Percentiles rank a stretch among this genome's conserved stretches.
phyloP scores from a whole-genome alignment of 2,329 filamentous ascomycete species.

The Claviceps fusiformis region DNA sequence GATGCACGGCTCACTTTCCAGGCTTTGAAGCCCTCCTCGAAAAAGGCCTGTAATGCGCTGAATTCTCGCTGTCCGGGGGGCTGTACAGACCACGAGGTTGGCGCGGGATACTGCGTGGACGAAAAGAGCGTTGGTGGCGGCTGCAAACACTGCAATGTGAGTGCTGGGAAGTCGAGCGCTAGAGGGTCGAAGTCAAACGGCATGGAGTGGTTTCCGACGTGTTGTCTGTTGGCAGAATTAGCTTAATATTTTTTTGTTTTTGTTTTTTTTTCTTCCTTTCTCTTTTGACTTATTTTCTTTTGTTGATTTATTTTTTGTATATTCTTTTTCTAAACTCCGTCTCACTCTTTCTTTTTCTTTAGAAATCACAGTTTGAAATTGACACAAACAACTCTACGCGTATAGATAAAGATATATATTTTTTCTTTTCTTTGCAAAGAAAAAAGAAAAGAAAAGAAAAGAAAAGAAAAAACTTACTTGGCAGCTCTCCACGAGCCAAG shows the following conservation, averaged over 20 bases:
- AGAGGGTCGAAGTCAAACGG: constrained; percentile 75
- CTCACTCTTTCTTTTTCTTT: no score
- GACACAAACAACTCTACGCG: no score
- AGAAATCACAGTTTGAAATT: no score
- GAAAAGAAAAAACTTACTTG: constrained; percentile 44
- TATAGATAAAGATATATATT: no score
- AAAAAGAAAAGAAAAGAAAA: neutral
- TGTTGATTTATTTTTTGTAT: no score
- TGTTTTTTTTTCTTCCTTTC: no score
- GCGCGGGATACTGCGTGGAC: constrained; percentile 62
- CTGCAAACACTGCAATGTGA: constrained; percentile 70
- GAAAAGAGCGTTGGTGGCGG: constrained; percentile 74
- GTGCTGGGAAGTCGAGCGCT: constrained; percentile 69
- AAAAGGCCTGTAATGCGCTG: constrained; percentile 54
- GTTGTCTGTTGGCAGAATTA: constrained; percentile 27
- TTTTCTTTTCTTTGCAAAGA: neutral
- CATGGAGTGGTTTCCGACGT: constrained; percentile 39
- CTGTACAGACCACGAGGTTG: constrained; percentile 67
- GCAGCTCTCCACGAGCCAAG: constrained; percentile 71
- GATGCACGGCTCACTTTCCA: constrained; percentile 45
- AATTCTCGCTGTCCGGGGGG: constrained; percentile 63
- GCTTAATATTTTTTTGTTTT: constrained; percentile 1
- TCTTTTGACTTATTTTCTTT: no score
- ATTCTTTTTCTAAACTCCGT: no score
- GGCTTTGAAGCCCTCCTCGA: constrained; percentile 51